Base-by-base conservation (phyloP, 192 early-diverging fungal species). In the Backusella morwellensis region DNA sequence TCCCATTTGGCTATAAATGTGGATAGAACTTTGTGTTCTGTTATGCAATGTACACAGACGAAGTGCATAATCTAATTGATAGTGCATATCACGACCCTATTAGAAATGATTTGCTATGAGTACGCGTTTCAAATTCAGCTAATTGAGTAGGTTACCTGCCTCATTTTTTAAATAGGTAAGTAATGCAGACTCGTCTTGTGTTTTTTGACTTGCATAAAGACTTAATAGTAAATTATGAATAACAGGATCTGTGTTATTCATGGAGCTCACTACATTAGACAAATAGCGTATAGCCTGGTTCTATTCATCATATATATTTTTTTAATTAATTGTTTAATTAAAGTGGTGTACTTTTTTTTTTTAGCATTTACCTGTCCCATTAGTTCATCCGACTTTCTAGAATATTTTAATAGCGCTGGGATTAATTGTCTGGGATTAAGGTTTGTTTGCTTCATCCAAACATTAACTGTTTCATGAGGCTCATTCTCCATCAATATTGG, bases 171-270 rank as follows among this genome's bases (percentile, higher is more conserved):
- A 84, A 83, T 96, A 99, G 17, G 78, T 83, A 69, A 97, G 78
- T 41, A 99, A 84, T 35, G 87, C 90, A 12, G 88, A 80, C 77
- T 95, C 93, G 77, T 93, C 90, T 12, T 84, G 82, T 35, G 89
- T 90, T 0, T 90, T 80, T 73, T 91, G 88, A 7, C 86, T 88
- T 1, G 93, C 92, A 76, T 93, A 95, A 8, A 96, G 75, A 2
- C 88, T 90, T 35, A 99, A 82, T 40, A 98, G 86, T 79, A 93
- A 96, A 83, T 99, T 99, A 86, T 99, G 97, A 69, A 99, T 92
- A 0, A 93, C 91, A 0, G 93, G 86, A 79, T 99, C 97, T 7
- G 91, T 91, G 72, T 95, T 97, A 41, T 85, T 88, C 21, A 93
- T 85, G 59, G 88, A 87, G 15, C 91, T 86, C 6, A 93, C 94